Conservation (phyloP, 495 filamentous ascomycete species). For the Annulohypoxylon stygium region DNA sequence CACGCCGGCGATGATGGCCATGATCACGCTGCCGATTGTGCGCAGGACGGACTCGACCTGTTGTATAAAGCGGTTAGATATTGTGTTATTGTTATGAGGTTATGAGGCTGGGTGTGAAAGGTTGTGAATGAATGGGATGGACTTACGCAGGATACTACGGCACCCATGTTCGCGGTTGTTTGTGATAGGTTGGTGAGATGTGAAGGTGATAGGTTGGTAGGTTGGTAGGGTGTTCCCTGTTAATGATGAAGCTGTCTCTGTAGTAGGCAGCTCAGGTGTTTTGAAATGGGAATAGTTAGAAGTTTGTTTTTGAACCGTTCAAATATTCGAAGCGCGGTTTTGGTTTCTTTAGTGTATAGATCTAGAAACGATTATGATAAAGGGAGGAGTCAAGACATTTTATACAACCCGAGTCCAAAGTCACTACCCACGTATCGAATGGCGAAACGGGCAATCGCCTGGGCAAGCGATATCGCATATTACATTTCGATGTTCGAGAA, state of each 20-base stretch:
- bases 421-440: conserved; percentile 18
- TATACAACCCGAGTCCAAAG: conserved; percentile 27
- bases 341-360: neutral
- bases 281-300: conserved; percentile 6
- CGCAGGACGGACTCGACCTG: conserved; percentile 84
- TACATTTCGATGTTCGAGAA: conserved; percentile 21
- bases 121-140: neutral
- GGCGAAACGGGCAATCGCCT: conserved; percentile 6
- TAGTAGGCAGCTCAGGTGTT: conserved; percentile 6
- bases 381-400: conserved; percentile 22
- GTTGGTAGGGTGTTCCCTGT: conserved; percentile 35
- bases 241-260: conserved; percentile 29
- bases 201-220: conserved; percentile 21
- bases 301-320: conserved; percentile 26
- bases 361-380: conserved; percentile 9
- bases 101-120: neutral
- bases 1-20: conserved; percentile 86
- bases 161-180: conserved; percentile 80
- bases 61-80: conserved; percentile 34
- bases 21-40: conserved; percentile 85
- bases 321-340: conserved; percentile 6
- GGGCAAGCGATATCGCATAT: conserved; percentile 28
- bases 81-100: neutral
- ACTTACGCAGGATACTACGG: conserved; percentile 95
- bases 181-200: conserved; percentile 20